Base-by-base conservation (phyloP, 352 stramenopile genomes). In the Bremia lactucae region DNA sequence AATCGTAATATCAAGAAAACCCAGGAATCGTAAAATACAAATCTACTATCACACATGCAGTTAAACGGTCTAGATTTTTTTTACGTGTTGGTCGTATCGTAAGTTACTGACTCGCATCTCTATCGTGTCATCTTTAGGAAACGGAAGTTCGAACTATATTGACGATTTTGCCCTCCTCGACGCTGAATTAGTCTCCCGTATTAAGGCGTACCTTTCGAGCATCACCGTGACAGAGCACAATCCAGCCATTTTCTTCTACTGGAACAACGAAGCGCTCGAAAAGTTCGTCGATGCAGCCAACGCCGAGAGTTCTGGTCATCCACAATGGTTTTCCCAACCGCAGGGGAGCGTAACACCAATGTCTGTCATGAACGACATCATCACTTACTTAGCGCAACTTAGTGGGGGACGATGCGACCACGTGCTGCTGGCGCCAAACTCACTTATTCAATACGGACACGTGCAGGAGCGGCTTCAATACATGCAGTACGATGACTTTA, bases 401-500 rank as follows among this genome's bases (percentile, higher is more conserved):
- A 58, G 56, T 31, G 61, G 61, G 19, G 61, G 61, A 18, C 52
- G 53, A 16, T 71, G 49, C 18, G 61, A 59, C 8, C 55, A 57
- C 46, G 47, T 71, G 23, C 46, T 71, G 15, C 43, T 71, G 15
- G 61, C 61, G 13, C 61, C 61, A 16, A 71, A 71, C 46, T 65
- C 56, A 43, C 56, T 71, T 34, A 71, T 71, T 26, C 61, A 71
- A 42, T 71, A 68, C 38, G 61, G 56, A 4, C 61, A 71, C 15
- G 42, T 71, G 39, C 57, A 67, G 50, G 61, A 67, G 31, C 56
- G 56, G 3, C 53, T 71, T 19, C 56, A 67, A 34, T 71, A 71
- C 43, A 71, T 71, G 56, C 56, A 71, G 43, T 65, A 71, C 49
- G 61, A 71, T 46, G 49, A 59, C 36, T 67, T 65, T 37, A 62